These are phyloP conservation scores for Fraxinus cuspidata DNA, from an alignment of 257 asterid genomes.

Conservation along the genomic window DNA sequence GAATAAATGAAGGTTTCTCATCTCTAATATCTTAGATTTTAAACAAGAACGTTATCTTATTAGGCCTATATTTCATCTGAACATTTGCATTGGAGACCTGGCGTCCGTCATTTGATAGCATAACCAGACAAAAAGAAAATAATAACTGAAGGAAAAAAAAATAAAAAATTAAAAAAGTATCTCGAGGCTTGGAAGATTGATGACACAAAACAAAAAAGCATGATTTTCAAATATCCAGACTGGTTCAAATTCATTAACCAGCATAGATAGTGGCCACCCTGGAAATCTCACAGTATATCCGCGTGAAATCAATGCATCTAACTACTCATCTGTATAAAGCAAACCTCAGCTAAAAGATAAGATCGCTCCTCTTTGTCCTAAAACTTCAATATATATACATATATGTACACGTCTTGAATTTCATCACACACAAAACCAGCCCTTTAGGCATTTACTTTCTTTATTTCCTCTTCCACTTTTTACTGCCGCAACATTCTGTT, in stretches of 20 bases:
- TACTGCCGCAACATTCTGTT: slow-evolving; percentile 9
- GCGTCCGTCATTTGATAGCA: no score
- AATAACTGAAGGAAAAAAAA: background rate
- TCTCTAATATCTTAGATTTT: no score
- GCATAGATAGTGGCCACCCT: background rate
- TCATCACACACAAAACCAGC: background rate
- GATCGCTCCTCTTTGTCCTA: slow-evolving; percentile 15
- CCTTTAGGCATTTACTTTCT: background rate
- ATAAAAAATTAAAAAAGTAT: background rate
- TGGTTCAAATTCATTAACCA: background rate
- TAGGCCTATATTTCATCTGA: no score
- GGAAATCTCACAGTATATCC: slow-evolving; percentile 39
- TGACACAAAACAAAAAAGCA: background rate
- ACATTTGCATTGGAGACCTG: no score
- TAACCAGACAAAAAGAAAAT: background rate
- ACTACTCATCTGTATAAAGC: slow-evolving; percentile 32
- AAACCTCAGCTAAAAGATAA: slow-evolving; percentile 1
- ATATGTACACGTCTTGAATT: background rate
- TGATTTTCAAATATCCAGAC: slow-evolving; percentile 15
- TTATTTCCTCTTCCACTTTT: slow-evolving; percentile 10
- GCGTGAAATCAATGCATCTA: slow-evolving; percentile 59
- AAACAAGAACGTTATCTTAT: no score
- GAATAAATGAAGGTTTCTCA: no score
- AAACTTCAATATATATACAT: slow-evolving; percentile 4
- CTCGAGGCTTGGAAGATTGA: background rate